A percentile compares a stretch with the other conserved stretches of the same genome.
Conservation (phyloP, 352 stramenopile species). For the Globisporangium irregulare region DNA sequence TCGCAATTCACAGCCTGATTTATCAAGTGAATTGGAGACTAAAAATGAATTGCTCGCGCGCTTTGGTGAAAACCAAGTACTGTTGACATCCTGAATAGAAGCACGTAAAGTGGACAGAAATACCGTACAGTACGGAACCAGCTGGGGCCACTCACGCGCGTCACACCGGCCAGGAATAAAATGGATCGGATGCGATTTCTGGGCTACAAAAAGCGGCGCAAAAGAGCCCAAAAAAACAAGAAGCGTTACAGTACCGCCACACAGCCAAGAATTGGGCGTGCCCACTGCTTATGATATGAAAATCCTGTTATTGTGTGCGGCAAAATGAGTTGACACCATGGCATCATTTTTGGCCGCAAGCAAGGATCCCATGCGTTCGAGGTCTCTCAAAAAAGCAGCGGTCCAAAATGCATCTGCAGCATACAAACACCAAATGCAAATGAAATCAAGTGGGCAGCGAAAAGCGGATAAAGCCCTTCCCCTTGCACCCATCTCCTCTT, state of each 20-base stretch:
- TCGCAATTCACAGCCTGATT: constrained; percentile 5
- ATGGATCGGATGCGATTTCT: not conserved
- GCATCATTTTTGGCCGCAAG: not conserved
- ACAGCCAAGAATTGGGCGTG: too few relatives aligned
- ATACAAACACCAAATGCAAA: not conserved
- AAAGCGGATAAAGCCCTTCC: not conserved
- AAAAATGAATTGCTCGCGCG: not conserved
- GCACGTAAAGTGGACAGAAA: not conserved
- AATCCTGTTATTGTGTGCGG: too few relatives aligned
- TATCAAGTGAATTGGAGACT: not conserved
- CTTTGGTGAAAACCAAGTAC: not conserved
- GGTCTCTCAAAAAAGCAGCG: not conserved
- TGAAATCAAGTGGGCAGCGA: not conserved
- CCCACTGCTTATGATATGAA: too few relatives aligned
- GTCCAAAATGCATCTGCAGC: not conserved
- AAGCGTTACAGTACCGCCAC: too few relatives aligned
- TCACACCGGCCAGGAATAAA: not conserved
- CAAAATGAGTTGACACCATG: not conserved
- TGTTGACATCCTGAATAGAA: not conserved
- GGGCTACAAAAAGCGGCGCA: too few relatives aligned
- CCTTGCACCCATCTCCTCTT: not conserved
- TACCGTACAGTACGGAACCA: not conserved
- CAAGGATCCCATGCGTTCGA: not conserved
- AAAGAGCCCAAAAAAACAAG: too few relatives aligned
- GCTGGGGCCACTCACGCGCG: not conserved